These are phyloP conservation scores for Chenopodium quinoa DNA, from an alignment of 148 eudicot genomes.

Conservation along the genomic window DNA sequence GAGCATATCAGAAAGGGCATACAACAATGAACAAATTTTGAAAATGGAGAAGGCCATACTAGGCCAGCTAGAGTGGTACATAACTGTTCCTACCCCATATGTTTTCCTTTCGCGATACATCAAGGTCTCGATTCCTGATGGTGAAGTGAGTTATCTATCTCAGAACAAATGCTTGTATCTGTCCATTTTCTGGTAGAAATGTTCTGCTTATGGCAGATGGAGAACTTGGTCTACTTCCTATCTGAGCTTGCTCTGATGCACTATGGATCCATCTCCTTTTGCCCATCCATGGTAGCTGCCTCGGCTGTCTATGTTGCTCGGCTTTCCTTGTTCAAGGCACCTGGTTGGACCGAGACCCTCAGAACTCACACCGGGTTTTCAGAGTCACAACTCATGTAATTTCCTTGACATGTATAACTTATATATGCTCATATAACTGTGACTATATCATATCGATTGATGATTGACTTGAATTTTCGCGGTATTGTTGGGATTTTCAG, in stretches of 20 bases:
- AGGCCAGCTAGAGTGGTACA: constrained; percentile 56
- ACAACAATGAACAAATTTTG: constrained; percentile 52
- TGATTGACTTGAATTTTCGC: not conserved
- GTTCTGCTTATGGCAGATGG: constrained; percentile 37
- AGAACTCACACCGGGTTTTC: constrained; percentile 63
- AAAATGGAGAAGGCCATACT: constrained; percentile 61
- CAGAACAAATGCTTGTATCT: not conserved
- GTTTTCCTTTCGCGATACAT: constrained; percentile 69
- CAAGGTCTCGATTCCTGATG: constrained; percentile 58
- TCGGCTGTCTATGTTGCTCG: constrained; percentile 86
- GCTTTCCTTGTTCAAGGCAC: constrained; percentile 53
- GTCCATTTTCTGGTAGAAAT: not conserved
- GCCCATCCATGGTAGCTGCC: constrained; percentile 85
- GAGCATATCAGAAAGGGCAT: constrained; percentile 53
- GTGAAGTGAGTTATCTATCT: constrained; percentile 31
- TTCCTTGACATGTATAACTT: not conserved
- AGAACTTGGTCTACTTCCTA: constrained; percentile 62
- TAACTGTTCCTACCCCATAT: constrained; percentile 63
- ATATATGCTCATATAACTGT: not conserved
- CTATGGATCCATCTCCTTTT: constrained; percentile 41
- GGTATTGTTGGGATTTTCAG: constrained; percentile 22
- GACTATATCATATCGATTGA: not conserved
- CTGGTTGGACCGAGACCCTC: constrained; percentile 76
- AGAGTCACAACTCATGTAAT: constrained; percentile 61
- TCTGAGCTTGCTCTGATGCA: constrained; percentile 79